Evolutionary conservation across 805 yeast genomes (phyloP).

Genomic region (Metschnikowia corniflorae): DNA sequence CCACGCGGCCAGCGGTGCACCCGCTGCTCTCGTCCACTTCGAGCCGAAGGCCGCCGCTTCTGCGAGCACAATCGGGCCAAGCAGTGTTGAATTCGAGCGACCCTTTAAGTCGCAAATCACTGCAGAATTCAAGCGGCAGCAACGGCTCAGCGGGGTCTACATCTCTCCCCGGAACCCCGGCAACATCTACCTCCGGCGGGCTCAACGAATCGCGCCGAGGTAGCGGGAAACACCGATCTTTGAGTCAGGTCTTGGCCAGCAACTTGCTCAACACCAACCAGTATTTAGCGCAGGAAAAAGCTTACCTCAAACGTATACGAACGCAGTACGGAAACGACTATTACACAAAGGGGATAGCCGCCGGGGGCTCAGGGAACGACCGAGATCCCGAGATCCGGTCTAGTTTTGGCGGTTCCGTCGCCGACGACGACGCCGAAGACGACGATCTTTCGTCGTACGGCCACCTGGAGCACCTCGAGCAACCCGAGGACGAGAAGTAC

Average conservation of each 20-base stretch:
- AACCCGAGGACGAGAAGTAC: constrained; percentile 41
- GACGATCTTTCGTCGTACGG: constrained; percentile 19
- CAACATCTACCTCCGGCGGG: constrained; percentile 1
- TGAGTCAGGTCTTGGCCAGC: constrained; percentile 16
- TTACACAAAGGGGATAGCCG: constrained; percentile 63
- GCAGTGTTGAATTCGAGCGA: constrained; percentile 1
- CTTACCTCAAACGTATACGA: constrained; percentile 59
- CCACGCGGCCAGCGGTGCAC: constrained; percentile 2
- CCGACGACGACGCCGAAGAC: constrained; percentile 31
- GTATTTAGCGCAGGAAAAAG: constrained; percentile 61
- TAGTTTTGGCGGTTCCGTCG: constrained; percentile 1
- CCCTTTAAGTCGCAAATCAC: not conserved
- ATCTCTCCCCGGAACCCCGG: not conserved
- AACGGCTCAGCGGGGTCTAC: constrained; percentile 1
- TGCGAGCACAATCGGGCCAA: constrained; percentile 7
- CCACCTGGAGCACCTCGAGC: constrained; percentile 31
- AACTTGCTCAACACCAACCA: constrained; percentile 26
- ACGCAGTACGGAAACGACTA: constrained; percentile 66
- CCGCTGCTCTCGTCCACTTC: constrained; percentile 5
- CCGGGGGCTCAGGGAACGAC: constrained; percentile 24
- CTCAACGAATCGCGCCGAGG: constrained; percentile 10
- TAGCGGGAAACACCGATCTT: constrained; percentile 11
- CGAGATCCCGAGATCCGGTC: constrained; percentile 9
- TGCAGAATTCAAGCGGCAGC: constrained; percentile 1
- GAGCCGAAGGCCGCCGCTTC: constrained; percentile 12